Evolutionary conservation across 768 basidiomycete species (phyloP).

Genomic region (Mycena albidolilacea): DNA sequence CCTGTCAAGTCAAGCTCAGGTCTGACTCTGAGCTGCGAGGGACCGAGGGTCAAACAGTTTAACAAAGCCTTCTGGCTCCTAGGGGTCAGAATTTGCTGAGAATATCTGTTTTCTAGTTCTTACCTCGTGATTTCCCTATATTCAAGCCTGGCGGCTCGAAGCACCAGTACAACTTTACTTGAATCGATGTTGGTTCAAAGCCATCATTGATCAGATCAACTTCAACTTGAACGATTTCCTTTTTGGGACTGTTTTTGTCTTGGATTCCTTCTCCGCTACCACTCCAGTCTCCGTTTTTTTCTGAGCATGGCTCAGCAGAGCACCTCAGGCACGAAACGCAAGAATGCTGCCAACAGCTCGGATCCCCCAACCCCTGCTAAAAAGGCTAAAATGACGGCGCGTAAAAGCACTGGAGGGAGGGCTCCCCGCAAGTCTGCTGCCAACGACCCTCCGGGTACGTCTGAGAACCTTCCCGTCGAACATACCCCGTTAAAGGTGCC

Average conservation of each 20-base stretch:
- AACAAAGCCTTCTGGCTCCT: too few species aligned
- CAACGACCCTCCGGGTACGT: constrained; percentile 45
- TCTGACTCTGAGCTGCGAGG: too few species aligned
- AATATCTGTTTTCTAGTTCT: too few species aligned
- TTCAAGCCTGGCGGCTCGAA: too few species aligned
- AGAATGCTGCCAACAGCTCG: constrained; percentile 56
- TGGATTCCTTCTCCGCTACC: constrained; percentile 15
- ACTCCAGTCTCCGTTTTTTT: not conserved
- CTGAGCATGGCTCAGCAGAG: constrained; percentile 77
- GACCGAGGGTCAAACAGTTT: too few species aligned
- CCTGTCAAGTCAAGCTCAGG: too few species aligned
- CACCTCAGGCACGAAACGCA: constrained; percentile 61
- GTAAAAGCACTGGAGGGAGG: constrained; percentile 87
- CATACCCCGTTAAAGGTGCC: constrained; percentile 3
- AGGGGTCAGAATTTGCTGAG: too few species aligned
- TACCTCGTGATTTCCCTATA: too few species aligned
- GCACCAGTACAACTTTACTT: too few species aligned
- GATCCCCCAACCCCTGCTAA: constrained; percentile 68
- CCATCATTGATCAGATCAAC: not conserved
- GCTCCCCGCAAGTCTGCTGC: constrained; percentile 47
- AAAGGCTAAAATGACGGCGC: constrained; percentile 74
- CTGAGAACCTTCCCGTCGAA: constrained; percentile 25
- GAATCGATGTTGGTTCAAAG: not conserved
- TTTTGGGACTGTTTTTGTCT: not conserved
- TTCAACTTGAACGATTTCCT: not conserved